Percentiles rank a stretch among this genome's conserved stretches.
Conservation (phyloP, 2,329 filamentous ascomycete genomes). For the Stachybotrys chlorohalonatus region DNA sequence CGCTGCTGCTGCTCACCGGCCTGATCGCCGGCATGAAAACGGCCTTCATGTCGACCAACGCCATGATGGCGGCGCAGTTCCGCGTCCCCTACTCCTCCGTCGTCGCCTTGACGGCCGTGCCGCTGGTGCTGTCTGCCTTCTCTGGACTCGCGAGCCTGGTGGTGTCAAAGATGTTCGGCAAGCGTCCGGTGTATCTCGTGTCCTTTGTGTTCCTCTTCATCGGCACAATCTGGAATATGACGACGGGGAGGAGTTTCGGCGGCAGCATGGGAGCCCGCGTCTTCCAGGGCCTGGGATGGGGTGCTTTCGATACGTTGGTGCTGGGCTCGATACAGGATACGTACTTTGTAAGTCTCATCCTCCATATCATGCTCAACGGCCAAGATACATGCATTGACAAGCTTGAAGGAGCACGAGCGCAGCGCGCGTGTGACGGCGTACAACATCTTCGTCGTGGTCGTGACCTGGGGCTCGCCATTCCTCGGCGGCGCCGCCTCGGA, state of each 20-base stretch:
- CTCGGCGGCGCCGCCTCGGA: slow-evolving; percentile 40
- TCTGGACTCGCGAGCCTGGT: slow-evolving; percentile 33
- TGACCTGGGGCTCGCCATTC: slow-evolving; percentile 45
- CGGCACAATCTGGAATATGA: slow-evolving; percentile 42
- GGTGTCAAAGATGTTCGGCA: slow-evolving; percentile 38
- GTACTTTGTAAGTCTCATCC: slow-evolving; percentile 37
- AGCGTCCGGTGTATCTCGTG: slow-evolving; percentile 42
- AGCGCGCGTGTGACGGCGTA: slow-evolving; percentile 33
- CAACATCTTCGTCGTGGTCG: slow-evolving; percentile 32
- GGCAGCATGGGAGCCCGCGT: slow-evolving; percentile 43
- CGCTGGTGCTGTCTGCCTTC: slow-evolving; percentile 39
- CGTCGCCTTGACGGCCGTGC: slow-evolving; percentile 41
- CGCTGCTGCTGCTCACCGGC: slow-evolving; percentile 36
- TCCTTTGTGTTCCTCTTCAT: slow-evolving; percentile 36
- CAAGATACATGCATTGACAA: slow-evolving; percentile 9
- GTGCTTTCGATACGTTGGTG: slow-evolving; percentile 45
- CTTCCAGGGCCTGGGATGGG: slow-evolving; percentile 50
- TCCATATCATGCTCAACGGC: neutral
- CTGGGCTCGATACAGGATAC: slow-evolving; percentile 45
- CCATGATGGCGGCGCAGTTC: slow-evolving; percentile 31
- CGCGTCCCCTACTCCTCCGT: slow-evolving; percentile 36
- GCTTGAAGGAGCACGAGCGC: slow-evolving; percentile 39
- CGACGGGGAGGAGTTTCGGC: slow-evolving; percentile 27
- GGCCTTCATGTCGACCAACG: slow-evolving; percentile 38
- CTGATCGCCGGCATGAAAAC: slow-evolving; percentile 45